A percentile compares a stretch with the other conserved stretches of the same genome.
These are phyloP conservation scores for Pulveroboletus sp. DNA, from an alignment of 1,284 basidiomycete genomes.

Conservation along the genomic window DNA sequence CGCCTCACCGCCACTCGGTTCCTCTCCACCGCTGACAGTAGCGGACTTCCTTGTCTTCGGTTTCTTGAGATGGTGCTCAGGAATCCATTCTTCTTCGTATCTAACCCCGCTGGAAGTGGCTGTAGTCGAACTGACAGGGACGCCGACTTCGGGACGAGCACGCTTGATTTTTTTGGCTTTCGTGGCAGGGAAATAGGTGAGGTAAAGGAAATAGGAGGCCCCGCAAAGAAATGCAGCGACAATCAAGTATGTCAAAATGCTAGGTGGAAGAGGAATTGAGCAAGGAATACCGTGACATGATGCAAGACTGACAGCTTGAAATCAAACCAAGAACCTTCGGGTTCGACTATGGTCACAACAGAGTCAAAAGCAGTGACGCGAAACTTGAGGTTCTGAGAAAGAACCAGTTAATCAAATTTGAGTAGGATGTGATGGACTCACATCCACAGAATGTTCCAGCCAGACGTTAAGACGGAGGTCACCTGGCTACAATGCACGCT, in stretches of 20 bases:
- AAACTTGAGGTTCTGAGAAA: constrained; percentile 51
- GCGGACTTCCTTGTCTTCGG: constrained; percentile 52
- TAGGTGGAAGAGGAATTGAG: constrained; percentile 34
- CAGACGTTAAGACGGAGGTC: constrained; percentile 80
- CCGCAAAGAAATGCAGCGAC: constrained; percentile 67
- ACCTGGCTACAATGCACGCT: constrained; percentile 53
- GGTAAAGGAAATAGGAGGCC: constrained; percentile 67
- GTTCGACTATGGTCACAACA: constrained; percentile 82
- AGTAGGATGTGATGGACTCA: constrained; percentile 38
- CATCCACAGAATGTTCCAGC: constrained; percentile 71
- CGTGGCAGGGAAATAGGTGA: constrained; percentile 63
- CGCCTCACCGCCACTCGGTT: constrained; percentile 59
- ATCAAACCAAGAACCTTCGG: constrained; percentile 77
- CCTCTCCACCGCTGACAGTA: constrained; percentile 62
- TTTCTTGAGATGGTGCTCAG: constrained; percentile 81
- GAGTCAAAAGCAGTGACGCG: constrained; percentile 77
- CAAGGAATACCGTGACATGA: neutral
- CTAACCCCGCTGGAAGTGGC: constrained; percentile 70
- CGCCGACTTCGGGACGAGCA: constrained; percentile 45
- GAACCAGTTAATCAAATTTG: neutral
- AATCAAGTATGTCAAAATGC: constrained; percentile 76
- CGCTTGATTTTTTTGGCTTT: constrained; percentile 41
- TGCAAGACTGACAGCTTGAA: constrained; percentile 64
- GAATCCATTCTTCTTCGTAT: constrained; percentile 93
- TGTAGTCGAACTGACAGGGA: constrained; percentile 62